Evolutionary conservation across 495 filamentous ascomycete genomes (phyloP).

Genomic region (Aspergillus bertholletiae): DNA sequence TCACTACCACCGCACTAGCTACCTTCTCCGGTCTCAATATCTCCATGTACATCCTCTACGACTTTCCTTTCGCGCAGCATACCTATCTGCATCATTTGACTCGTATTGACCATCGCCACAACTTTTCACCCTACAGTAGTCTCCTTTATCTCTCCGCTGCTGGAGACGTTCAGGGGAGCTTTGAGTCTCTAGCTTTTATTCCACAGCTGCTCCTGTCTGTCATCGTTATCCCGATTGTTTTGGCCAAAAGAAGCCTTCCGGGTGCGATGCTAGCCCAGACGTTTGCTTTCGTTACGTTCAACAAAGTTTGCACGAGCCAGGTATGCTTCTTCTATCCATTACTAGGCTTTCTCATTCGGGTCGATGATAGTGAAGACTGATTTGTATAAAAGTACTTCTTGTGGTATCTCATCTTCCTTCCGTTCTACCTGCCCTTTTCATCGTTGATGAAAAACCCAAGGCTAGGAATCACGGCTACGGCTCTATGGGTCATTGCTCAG

Average conservation of each 20-base stretch:
- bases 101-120: conserved; percentile 94
- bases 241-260: conserved; percentile 81
- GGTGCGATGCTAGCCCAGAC: conserved; percentile 97
- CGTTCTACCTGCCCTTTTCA: conserved; percentile 81
- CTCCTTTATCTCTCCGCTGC: conserved; percentile 82
- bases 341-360: background rate
- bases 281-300: conserved; percentile 94
- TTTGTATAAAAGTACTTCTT: conserved; percentile 73
- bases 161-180: conserved; percentile 39
- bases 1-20: conserved; percentile 61
- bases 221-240: conserved; percentile 67
- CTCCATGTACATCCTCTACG: conserved; percentile 73
- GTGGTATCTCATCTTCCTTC: conserved; percentile 93
- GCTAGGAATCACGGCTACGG: conserved; percentile 59
- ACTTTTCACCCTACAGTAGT: conserved; percentile 95
- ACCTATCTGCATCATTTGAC: conserved; percentile 91
- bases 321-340: conserved; percentile 43
- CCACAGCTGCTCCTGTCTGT: conserved; percentile 81
- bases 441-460: conserved; percentile 57
- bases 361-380: background rate
- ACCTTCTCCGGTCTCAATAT: conserved; percentile 72
- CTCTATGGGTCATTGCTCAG: conserved; percentile 69
- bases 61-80: conserved; percentile 73
- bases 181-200: conserved; percentile 81
- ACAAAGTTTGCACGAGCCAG: conserved; percentile 98